These are phyloP conservation scores for Schwanniomyces vanrijiae DNA, from an alignment of 805 yeast species.

Conservation along the genomic window DNA sequence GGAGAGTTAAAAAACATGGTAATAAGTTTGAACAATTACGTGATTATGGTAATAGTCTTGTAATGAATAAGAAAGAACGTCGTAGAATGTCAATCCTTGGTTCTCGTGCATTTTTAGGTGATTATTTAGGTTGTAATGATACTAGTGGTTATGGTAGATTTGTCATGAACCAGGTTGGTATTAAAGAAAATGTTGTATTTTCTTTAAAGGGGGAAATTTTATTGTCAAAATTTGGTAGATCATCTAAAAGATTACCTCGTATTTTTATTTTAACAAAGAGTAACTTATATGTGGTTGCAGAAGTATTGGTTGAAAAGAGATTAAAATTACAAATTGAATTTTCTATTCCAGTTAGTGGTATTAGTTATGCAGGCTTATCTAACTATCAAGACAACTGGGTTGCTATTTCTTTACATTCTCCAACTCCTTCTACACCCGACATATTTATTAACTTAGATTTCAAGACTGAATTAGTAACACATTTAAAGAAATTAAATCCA, in stretches of 20 bases:
- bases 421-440: constrained; percentile 65
- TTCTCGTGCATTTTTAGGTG: constrained; percentile 90
- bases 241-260: constrained; percentile 75
- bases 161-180: constrained; percentile 65
- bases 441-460: constrained; percentile 75
- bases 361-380: constrained; percentile 67
- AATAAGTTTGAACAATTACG: constrained; percentile 81
- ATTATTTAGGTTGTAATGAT: constrained; percentile 83
- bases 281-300: constrained; percentile 69
- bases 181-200: constrained; percentile 69
- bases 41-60: constrained; percentile 73
- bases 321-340: constrained; percentile 61
- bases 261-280: constrained; percentile 67
- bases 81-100: constrained; percentile 86
- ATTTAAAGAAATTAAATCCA: constrained; percentile 60
- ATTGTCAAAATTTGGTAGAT: constrained; percentile 87
- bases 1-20: constrained; percentile 79
- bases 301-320: constrained; percentile 61
- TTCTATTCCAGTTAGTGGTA: constrained; percentile 56
- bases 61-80: constrained; percentile 81
- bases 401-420: constrained; percentile 55
- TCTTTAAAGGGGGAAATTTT: constrained; percentile 81
- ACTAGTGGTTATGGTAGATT: constrained; percentile 70
- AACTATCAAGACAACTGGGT: constrained; percentile 90
- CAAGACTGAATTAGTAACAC: constrained; percentile 86